phyloP scores from a whole-genome alignment of 305 asterid species.

The Stenogyne calaminthoides region DNA sequence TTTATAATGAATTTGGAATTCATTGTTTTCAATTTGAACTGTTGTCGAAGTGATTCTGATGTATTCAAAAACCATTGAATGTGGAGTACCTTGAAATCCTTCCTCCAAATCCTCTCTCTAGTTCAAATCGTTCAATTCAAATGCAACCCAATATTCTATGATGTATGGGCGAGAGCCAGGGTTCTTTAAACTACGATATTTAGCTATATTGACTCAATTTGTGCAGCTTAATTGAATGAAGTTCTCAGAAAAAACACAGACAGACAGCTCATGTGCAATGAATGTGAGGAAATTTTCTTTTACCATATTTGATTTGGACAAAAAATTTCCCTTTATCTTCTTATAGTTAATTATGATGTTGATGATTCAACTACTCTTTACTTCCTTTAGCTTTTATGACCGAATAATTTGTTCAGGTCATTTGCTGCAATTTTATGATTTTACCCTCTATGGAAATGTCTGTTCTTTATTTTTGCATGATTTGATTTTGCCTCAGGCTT shows the following conservation, averaged over 20 bases:
- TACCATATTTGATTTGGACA: neutral
- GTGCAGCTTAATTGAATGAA: neutral
- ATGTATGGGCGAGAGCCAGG: neutral
- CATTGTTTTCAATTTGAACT: neutral
- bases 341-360: neutral
- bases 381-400: neutral
- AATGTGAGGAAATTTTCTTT: conserved; percentile 2
- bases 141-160: neutral
- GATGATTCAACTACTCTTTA: neutral
- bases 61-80: neutral
- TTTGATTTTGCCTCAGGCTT: neutral
- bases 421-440: conserved; percentile 4
- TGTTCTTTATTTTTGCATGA: neutral
- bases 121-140: neutral
- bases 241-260: neutral
- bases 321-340: neutral
- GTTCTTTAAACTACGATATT: neutral
- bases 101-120: conserved; percentile 2
- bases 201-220: neutral
- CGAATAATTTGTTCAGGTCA: neutral
- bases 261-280: neutral
- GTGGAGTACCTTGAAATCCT: neutral
- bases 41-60: neutral
- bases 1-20: neutral
- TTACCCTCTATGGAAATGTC: neutral